Evolutionary conservation across 2,329 filamentous ascomycete genomes (phyloP), one percentile per base, ranked within the genome.

Genomic region (Davidsoniella australis): DNA sequence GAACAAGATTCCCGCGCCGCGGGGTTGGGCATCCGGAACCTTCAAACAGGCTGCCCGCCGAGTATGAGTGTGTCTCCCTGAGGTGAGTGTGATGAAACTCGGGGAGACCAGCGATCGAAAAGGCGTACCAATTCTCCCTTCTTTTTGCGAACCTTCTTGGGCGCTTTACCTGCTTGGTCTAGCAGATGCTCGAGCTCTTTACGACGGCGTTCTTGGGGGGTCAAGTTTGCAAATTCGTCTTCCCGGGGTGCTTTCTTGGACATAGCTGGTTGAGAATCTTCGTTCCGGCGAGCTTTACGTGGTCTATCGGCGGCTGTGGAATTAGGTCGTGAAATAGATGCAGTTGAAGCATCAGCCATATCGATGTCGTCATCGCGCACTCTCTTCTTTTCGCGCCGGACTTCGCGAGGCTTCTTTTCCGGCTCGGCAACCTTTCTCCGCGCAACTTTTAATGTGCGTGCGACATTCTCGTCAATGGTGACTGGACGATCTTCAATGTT

Each of bases 131-230:
- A 40, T 17, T 55, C 54, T 38, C 47, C 54, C 46, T 51, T 91
- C 88, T 61, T 88, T 70, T 85, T 85, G 70, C 85, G 89, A 57
- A 82, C 73, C 55, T 80, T 73, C 58, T 85, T 85, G 49, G 70
- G 73, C 9, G 58, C 56, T 68, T 93, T 93, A 57, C 94, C 70
- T 1, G 88, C 87, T 50, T 84, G 84, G 62, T 94, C 85, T 67
- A 96, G 85, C 50, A 85, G 83, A 56, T 80, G 76, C 59, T 94
- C 85, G 48, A 98, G 78, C 17, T 86, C 88, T 56, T 85, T 75
- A 58, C 82, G 80, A 57, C 88, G 78, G 58, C 85, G 75, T 67
- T 94, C 85, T 63, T 91, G 86, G 0, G 87, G 85, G 17, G 83
- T 82, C 57, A 96, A 65, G 54, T 81, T 72, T 58, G 86, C 84